Conservation (phyloP, 495 filamentous ascomycete genomes). For the Penicillium simplicissimum region DNA sequence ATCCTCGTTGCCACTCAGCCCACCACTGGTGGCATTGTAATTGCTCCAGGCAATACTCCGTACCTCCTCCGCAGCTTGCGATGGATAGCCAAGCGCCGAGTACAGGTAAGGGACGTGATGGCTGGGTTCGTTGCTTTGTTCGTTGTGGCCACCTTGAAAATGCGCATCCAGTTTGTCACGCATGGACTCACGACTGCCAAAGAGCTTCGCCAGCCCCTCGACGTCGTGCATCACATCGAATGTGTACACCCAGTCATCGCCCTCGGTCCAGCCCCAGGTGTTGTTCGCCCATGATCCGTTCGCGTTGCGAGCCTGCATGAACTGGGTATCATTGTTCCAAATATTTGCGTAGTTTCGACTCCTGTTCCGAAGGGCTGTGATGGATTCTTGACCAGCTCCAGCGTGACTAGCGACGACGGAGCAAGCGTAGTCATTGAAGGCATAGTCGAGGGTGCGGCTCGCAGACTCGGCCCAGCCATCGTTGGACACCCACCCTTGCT, state of each 20-base stretch:
- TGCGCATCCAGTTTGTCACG: constrained; percentile 25
- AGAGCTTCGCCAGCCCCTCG: constrained; percentile 21
- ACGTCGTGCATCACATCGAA: constrained; percentile 35
- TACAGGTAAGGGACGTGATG: constrained; percentile 34
- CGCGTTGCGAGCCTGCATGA: constrained; percentile 32
- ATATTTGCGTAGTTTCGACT: constrained; percentile 24
- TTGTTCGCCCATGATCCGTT: constrained; percentile 30
- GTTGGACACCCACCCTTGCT: constrained; percentile 32
- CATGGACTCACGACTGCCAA: constrained; percentile 23
- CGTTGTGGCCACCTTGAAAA: constrained; percentile 32
- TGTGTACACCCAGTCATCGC: constrained; percentile 33
- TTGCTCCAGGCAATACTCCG: constrained; percentile 26
- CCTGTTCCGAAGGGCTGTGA: constrained; percentile 14
- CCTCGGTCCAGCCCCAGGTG: constrained; percentile 32
- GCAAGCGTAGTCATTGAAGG: constrained; percentile 32
- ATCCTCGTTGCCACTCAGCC: constrained; percentile 32
- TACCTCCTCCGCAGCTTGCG: constrained; percentile 23
- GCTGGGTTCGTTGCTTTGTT: constrained; percentile 32
- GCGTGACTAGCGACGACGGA: constrained; percentile 24
- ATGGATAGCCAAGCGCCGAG: constrained; percentile 24
- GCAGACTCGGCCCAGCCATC: constrained; percentile 31
- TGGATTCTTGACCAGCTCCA: constrained; percentile 4
- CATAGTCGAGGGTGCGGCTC: constrained; percentile 31
- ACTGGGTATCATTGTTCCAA: constrained; percentile 33
- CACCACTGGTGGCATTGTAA: constrained; percentile 33